Base-by-base conservation (phyloP, 1,284 basidiomycete genomes). In the Trametes pubescens region DNA sequence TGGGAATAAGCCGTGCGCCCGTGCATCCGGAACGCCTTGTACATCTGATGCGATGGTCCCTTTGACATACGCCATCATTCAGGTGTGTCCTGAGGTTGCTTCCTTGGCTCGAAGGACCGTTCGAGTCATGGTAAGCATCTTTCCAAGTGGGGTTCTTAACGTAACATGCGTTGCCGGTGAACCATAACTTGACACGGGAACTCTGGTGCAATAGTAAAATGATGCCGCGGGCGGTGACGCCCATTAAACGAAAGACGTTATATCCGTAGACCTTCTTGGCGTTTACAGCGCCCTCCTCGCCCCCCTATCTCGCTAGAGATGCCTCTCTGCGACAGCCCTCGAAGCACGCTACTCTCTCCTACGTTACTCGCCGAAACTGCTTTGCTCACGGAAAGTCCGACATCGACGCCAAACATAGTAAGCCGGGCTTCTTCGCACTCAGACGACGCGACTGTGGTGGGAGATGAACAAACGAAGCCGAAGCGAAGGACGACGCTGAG, bases 31-130 rank as follows among this genome's bases (percentile, higher is more conserved):
- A 44, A 44, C 11, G 18, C 6, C 10, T 7, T 16, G 8, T 34
- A 6, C 18, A 38, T 57, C 46, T 49, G 56, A 57, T 57, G 56
- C 44, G 56, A 26, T 38, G 24, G 7, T 5, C 34, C 29, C 14
- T 35, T 37, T 57, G 56, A 29, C 56, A 40, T 57, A n/a, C 18
- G 35, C 44, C 35, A 57, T 57, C 56, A 49, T 48, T 22, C 34
- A 49, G 46, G 46, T 56, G 54, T 47, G 21, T 24, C 18, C 43
- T 21, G 10, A 16, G 24, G 18, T n/a, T 18, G 32, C 46, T 57
- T 48, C 46, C n/a, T 13, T 18, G 21, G 24, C 52, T 40, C 38
- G 37, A 37, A 14, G 37, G 13, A 22, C 44, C 46, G 24, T 43
- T 22, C 22, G 51, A 37, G 51, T 38, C 51, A 52, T 10, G 51